Evolutionary conservation across 2,329 filamentous ascomycete genomes (phyloP).

Genomic region (Botrytis fragariae): DNA sequence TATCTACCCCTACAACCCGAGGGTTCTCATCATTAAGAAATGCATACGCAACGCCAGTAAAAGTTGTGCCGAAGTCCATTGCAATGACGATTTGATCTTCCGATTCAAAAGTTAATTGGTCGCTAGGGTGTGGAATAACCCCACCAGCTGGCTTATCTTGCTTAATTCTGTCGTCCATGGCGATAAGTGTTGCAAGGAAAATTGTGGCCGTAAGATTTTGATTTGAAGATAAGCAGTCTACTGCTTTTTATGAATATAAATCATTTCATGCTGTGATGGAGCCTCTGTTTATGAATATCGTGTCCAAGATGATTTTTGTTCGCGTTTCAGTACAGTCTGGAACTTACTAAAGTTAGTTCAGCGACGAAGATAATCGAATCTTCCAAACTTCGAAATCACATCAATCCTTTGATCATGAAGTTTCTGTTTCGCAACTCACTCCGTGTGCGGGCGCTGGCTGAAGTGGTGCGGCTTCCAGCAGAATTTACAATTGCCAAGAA

Average conservation of each 20-base stretch:
- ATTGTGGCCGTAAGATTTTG: neutral
- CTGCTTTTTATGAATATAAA: no score
- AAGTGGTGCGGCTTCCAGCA: neutral
- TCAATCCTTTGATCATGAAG: neutral
- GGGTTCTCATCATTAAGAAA: conserved; percentile 10
- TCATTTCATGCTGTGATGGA: neutral
- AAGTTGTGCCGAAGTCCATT: conserved; percentile 31
- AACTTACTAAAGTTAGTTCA: neutral
- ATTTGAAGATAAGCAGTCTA: neutral
- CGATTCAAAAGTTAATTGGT: neutral
- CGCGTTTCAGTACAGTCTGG: fast-evolving
- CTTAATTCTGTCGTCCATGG: neutral
- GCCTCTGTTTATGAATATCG: neutral
- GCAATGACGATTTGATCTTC: conserved; percentile 26
- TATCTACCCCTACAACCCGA: conserved; percentile 13
- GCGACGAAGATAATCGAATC: neutral
- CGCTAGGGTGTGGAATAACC: neutral
- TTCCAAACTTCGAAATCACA: neutral
- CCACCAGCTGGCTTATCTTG: neutral
- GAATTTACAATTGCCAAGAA: neutral
- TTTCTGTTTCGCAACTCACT: neutral
- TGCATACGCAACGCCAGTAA: conserved; percentile 25
- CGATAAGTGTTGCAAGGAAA: neutral
- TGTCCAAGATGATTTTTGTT: neutral
- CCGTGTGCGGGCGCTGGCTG: neutral